Evolutionary conservation across 768 basidiomycete species (phyloP), one percentile per base, ranked within the genome.

Genomic region (Serendipita sp.): DNA sequence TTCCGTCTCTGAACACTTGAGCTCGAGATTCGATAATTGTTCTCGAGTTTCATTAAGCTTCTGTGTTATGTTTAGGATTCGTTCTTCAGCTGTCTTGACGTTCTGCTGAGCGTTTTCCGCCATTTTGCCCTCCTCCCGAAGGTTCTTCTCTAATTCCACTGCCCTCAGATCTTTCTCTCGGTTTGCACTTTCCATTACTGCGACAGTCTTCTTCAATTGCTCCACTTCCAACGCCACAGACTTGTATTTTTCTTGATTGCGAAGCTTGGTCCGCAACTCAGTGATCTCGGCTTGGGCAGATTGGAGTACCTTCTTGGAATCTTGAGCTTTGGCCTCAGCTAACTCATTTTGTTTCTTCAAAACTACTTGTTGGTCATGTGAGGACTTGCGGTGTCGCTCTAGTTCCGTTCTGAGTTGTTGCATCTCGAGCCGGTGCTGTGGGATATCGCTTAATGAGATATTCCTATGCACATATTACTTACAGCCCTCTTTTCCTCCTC

Each of bases 401-500:
- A 85, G 76, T 56, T 88, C 86, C 15, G 76, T 73, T 67, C 81
- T 85, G 65, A 83, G 74, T 16, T 78, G 78, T 46, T 85, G 84
- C n/a, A 81, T 67, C 66, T 87, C 83, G 1, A 73, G 73, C 69
- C 79, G 79, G 70, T 86, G 82, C 88, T 89, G 66, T 28, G 28
- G 8, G 35, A 35, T 7, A 23, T 65, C 63, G 41, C 23, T 13
- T 5, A 30, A 45, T 36, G 8, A n/a, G 10, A 3, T 15, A 2
- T 16, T 38, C 45, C 41, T n/a, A 34, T 47, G 58, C 30, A 65
- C 34, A 58, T 60, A 62, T 63, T 8, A 73, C 82, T 68, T 70
- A 88, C 87, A 56, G 76, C 65, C 76, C 80, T 84, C 79, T 86
- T 88, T 65, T 79, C 81, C 2, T 87, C 85, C 44, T 77, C 73